phyloP scores from a whole-genome alignment of 2,329 filamentous ascomycete species.

The Colletotrichum sublineola region DNA sequence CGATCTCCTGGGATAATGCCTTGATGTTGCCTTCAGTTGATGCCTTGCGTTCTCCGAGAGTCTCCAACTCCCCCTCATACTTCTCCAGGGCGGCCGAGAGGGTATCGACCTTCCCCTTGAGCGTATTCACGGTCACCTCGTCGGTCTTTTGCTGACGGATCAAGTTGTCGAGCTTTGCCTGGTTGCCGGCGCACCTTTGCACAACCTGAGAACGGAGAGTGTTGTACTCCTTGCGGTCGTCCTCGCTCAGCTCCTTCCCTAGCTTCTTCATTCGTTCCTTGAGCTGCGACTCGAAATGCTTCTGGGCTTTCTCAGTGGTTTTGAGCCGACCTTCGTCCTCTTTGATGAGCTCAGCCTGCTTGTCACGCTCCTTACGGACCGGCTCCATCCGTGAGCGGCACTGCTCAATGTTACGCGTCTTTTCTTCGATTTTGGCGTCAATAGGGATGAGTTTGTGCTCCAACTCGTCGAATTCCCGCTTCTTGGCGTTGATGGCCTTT shows the following conservation, averaged over 20 bases:
- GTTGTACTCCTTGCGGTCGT: slow-evolving; percentile 92
- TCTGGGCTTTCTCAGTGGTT: slow-evolving; percentile 89
- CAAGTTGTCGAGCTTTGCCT: slow-evolving; percentile 87
- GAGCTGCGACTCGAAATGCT: slow-evolving; percentile 90
- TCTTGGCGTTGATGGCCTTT: slow-evolving; percentile 85
- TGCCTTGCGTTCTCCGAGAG: slow-evolving; percentile 77
- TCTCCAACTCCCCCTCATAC: slow-evolving; percentile 77
- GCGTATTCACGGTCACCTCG: slow-evolving; percentile 88
- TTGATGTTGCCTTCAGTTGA: slow-evolving; percentile 73
- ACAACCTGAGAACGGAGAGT: slow-evolving; percentile 86
- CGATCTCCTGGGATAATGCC: slow-evolving; percentile 81
- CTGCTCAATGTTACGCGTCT: slow-evolving; percentile 76
- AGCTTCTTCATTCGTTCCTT: slow-evolving; percentile 86
- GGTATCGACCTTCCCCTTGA: slow-evolving; percentile 89
- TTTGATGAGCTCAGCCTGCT: slow-evolving; percentile 76
- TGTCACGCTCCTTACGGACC: slow-evolving; percentile 81
- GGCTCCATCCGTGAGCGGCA: slow-evolving; percentile 77
- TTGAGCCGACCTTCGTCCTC: slow-evolving; percentile 85
- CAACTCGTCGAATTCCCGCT: slow-evolving; percentile 88
- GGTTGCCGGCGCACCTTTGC: slow-evolving; percentile 83
- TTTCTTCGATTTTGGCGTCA: slow-evolving; percentile 90
- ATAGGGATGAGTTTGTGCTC: slow-evolving; percentile 89
- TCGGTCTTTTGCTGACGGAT: slow-evolving; percentile 91
- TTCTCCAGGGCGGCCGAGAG: slow-evolving; percentile 81
- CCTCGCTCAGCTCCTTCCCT: slow-evolving; percentile 86